Percentiles rank a stretch among this genome's conserved stretches.
Evolutionary conservation across 805 yeast species (phyloP).

Genomic region (Suhomyces sp.): DNA sequence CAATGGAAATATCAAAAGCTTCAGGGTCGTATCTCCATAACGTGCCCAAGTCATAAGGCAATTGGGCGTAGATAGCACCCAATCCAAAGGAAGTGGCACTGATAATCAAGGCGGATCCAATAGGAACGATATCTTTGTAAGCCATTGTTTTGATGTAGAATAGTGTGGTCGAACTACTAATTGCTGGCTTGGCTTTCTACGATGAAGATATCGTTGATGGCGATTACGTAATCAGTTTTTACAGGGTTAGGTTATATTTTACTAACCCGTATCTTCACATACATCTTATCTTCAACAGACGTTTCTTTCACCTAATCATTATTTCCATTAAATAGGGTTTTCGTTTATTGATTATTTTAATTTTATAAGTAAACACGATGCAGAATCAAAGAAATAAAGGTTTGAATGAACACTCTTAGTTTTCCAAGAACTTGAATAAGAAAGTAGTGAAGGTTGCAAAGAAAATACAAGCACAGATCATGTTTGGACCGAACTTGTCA

Average conservation of each 20-base stretch:
- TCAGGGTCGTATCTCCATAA: slow-evolving; percentile 58
- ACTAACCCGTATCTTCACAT: too few relatives aligned
- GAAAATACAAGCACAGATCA: slow-evolving; percentile 73
- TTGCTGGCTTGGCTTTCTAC: too few relatives aligned
- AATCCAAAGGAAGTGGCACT: slow-evolving; percentile 72
- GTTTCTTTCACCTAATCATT: too few relatives aligned
- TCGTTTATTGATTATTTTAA: too few relatives aligned
- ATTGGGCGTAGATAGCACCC: slow-evolving; percentile 75
- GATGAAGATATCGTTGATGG: slow-evolving; percentile 1
- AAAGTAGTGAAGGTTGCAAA: slow-evolving; percentile 65
- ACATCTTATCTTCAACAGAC: too few relatives aligned
- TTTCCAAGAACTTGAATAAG: slow-evolving; percentile 47
- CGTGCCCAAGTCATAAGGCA: slow-evolving; percentile 77
- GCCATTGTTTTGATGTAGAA: slow-evolving; percentile 17
- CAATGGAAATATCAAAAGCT: slow-evolving; percentile 59
- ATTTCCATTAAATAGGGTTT: too few relatives aligned
- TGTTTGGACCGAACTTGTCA: slow-evolving; percentile 83
- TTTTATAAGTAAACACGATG: too few relatives aligned
- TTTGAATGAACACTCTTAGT: too few relatives aligned
- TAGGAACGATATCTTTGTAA: slow-evolving; percentile 47
- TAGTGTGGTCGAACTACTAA: too few relatives aligned
- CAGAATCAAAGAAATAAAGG: too few relatives aligned
- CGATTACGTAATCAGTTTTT: too few relatives aligned
- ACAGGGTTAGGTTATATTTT: too few relatives aligned
- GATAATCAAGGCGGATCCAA: slow-evolving; percentile 42